Evolutionary conservation across 2,329 filamentous ascomycete species (phyloP).

Genomic region (Alternaria tenuissima): DNA sequence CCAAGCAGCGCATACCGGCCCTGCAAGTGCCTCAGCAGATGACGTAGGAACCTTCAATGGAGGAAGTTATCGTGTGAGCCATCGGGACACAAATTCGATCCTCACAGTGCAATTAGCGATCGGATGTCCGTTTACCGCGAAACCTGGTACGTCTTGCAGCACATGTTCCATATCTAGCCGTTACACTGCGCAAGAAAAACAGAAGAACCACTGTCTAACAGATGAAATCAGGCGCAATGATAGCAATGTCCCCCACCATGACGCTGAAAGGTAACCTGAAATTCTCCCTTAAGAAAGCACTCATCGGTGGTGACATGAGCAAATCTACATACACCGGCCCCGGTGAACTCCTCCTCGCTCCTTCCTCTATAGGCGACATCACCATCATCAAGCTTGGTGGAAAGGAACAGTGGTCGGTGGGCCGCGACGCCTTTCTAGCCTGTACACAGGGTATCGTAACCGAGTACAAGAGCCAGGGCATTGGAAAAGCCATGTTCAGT

Average conservation of each 20-base stretch:
- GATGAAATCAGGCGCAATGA: slow-evolving; percentile 73
- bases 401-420: slow-evolving; percentile 80
- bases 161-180: background rate
- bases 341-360: slow-evolving; percentile 86
- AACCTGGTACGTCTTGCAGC: slow-evolving; percentile 68
- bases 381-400: slow-evolving; percentile 78
- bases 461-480: slow-evolving; percentile 83
- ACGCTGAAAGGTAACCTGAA: slow-evolving; percentile 83
- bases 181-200: background rate
- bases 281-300: slow-evolving; percentile 90
- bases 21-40: slow-evolving; percentile 64
- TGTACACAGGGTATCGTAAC: slow-evolving; percentile 87
- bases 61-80: slow-evolving; percentile 90
- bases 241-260: slow-evolving; percentile 91
- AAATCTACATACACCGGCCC: slow-evolving; percentile 86
- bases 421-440: slow-evolving; percentile 85
- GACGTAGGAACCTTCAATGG: slow-evolving; percentile 98
- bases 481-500: slow-evolving; percentile 91
- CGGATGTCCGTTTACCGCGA: slow-evolving; percentile 81
- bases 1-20: slow-evolving; percentile 28
- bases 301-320: slow-evolving; percentile 80
- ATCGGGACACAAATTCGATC: slow-evolving; percentile 89
- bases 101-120: slow-evolving; percentile 89
- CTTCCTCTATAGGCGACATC: slow-evolving; percentile 82
- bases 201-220: background rate